Evolutionary conservation across 148 eudicot species (phyloP).

Genomic region (Nepenthes gracilis): DNA sequence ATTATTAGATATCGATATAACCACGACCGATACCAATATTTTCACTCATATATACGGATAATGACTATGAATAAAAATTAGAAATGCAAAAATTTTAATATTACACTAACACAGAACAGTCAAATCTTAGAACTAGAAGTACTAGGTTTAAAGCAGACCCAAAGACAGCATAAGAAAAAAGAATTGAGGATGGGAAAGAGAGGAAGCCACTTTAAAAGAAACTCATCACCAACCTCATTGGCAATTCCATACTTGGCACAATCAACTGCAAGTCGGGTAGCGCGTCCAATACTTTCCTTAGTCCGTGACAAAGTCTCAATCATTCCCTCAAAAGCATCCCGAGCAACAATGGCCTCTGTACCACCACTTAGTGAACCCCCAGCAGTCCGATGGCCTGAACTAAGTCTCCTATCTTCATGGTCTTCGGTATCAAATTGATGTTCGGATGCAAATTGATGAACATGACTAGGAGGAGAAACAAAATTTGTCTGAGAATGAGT

Average conservation of each 20-base stretch:
- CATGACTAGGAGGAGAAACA: conserved; percentile 36
- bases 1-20: no score
- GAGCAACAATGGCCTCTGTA: conserved; percentile 95
- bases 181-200: no score
- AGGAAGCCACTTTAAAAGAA: background rate
- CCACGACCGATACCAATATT: no score
- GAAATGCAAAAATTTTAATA: no score
- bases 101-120: no score
- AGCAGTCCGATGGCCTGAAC: conserved; percentile 46
- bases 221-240: conserved; percentile 50
- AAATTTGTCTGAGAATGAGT: conserved; percentile 19
- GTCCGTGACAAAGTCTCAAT: conserved; percentile 95
- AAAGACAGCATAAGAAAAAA: no score
- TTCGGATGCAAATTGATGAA: conserved; percentile 14
- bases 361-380: conserved; percentile 72
- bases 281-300: conserved; percentile 96
- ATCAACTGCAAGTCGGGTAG: conserved; percentile 94
- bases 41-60: no score
- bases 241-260: conserved; percentile 97
- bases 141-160: no score
- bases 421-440: conserved; percentile 42
- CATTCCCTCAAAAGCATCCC: conserved; percentile 99
- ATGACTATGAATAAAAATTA: no score
- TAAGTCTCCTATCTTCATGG: conserved; percentile 39
- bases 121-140: no score